Percentiles rank a stretch among this genome's conserved stretches.
phyloP scores from a whole-genome alignment of 805 yeast species.

The Tetrapisispora taiwanensis region DNA sequence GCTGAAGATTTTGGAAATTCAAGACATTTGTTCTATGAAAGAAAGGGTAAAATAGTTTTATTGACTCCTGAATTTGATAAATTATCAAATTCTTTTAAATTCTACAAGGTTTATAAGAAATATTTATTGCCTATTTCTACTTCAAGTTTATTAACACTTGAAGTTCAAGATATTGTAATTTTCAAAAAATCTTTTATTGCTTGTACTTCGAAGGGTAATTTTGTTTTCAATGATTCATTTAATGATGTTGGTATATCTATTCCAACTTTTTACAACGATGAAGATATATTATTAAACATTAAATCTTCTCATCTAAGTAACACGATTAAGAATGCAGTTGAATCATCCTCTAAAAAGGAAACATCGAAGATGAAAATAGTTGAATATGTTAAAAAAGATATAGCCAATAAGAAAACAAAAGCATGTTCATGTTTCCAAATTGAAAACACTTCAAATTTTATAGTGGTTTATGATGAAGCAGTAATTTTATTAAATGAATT shows the following conservation, averaged over 20 bases:
- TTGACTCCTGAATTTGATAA: constrained; percentile 29
- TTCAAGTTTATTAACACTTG: constrained; percentile 45
- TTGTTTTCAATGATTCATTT: constrained; percentile 43
- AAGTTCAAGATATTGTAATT: constrained; percentile 49
- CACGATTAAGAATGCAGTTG: constrained; percentile 14
- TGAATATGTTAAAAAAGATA: constrained; percentile 32
- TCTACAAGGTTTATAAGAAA: constrained; percentile 42
- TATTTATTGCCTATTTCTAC: constrained; percentile 46
- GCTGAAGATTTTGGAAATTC: constrained; percentile 58
- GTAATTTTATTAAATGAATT: constrained; percentile 55
- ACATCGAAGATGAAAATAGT: constrained; percentile 26
- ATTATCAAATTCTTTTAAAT: constrained; percentile 23
- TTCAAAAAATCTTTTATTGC: constrained; percentile 59
- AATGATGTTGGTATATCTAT: constrained; percentile 45
- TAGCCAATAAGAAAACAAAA: constrained; percentile 27
- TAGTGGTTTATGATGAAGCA: constrained; percentile 60
- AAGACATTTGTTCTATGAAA: constrained; percentile 47
- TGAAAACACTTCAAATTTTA: constrained; percentile 41
- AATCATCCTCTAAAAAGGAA: constrained; percentile 17
- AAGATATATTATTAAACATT: constrained; percentile 7
- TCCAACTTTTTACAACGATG: constrained; percentile 45
- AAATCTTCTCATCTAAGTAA: constrained; percentile 15
- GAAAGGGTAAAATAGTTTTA: constrained; percentile 39
- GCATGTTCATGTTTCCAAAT: constrained; percentile 60
- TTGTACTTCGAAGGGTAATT: constrained; percentile 58